Conservation (phyloP, 1,284 basidiomycete species). For the Anthracocystis setariae region DNA sequence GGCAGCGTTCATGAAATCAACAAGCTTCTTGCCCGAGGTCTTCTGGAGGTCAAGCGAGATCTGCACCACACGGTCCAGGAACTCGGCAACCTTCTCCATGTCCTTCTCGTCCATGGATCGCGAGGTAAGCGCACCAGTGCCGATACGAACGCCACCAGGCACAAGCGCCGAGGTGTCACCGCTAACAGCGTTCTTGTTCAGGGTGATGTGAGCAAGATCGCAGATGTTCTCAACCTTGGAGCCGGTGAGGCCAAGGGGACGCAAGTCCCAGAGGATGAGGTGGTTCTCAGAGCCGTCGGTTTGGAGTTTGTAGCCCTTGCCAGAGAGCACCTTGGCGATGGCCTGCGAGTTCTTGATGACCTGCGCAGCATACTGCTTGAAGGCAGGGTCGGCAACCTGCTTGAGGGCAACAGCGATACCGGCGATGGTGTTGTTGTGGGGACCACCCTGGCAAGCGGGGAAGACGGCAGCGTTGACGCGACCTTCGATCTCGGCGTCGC, state of each 20-base stretch:
- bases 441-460: slow-evolving; percentile 99
- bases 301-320: slow-evolving; percentile 81
- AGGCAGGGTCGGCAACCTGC: slow-evolving; percentile 89
- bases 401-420: slow-evolving; percentile 93
- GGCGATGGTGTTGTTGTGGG: slow-evolving; percentile 99
- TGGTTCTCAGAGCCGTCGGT: slow-evolving; percentile 98
- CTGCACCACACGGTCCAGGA: slow-evolving; percentile 70
- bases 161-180: slow-evolving; percentile 93
- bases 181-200: slow-evolving; percentile 90
- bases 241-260: slow-evolving; percentile 93
- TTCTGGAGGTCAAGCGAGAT: slow-evolving; percentile 74
- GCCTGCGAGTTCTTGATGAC: slow-evolving; percentile 75
- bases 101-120: slow-evolving; percentile 90
- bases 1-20: slow-evolving; percentile 89
- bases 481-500: slow-evolving; percentile 86
- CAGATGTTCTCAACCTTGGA: slow-evolving; percentile 99
- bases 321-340: slow-evolving; percentile 61
- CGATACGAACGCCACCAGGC: slow-evolving; percentile 96
- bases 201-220: slow-evolving; percentile 86
- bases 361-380: slow-evolving; percentile 92
- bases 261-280: slow-evolving; percentile 95
- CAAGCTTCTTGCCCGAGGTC: slow-evolving; percentile 90
- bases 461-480: slow-evolving; percentile 98
- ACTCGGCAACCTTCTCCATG: slow-evolving; percentile 84
- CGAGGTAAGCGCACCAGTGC: slow-evolving; percentile 92